Base-by-base conservation (phyloP, 805 yeast genomes). In the Yamadazyma olivae region DNA sequence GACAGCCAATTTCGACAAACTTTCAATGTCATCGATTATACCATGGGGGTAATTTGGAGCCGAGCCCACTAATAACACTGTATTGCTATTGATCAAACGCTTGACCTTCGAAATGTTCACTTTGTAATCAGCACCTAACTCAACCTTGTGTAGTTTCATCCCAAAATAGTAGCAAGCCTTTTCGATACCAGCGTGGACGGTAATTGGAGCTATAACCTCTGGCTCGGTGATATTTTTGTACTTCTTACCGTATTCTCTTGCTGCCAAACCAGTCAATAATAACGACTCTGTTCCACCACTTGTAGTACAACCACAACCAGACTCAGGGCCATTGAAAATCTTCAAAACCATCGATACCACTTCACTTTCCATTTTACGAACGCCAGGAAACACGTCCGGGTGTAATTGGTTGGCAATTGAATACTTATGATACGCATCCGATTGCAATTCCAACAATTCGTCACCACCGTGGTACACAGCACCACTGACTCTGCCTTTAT, bases 31-130 rank as follows among this genome's bases (percentile, higher is more conserved):
- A 61, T 91, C 99, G 39, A 88, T 79, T 32, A 93, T 84, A 9
- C 99, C 99, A 56, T 91, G 97, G 3, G 99, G 98, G 61, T 81
- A 91, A 65, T 91, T 91, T 26, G 99, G 98, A 5, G 97, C 96
- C 1, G 98, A 90, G 1, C 98, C 98, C 5, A 79, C 86, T 17
- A 91, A 62, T 31, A 91, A 64, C 3, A 88, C 84, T 0, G 99
- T 93, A 58, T 90, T 89, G 2, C 64, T 55, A 49, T 83, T 88
- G 43, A 93, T 79, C 32, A 84, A 69, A 17, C 77, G 65, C 46
- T 71, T 70, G 32, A 86, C 87, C 35, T 78, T 76, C 1, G 55
- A 54, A 17, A 81, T 50, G 48, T 89, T 81, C 7, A 83, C 96
- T 53, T 82, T 66, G 57, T 57, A 84, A 13, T 53, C 59, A 1